Evolutionary conservation across 208 protist species (phyloP).

Genomic region (Leptomonas pyrrhocoris): DNA sequence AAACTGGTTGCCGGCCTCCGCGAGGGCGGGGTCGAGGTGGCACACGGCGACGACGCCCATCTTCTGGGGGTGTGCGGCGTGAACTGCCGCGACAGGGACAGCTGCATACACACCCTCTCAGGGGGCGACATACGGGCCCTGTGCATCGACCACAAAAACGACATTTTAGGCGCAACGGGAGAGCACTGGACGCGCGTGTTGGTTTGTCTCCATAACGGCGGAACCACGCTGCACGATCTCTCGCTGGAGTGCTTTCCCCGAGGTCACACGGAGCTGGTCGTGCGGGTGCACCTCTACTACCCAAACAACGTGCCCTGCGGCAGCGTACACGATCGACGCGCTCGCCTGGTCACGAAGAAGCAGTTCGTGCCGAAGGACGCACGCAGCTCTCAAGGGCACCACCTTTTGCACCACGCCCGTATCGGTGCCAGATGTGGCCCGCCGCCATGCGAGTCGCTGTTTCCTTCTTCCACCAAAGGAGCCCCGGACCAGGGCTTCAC

Average conservation of each 20-base stretch:
- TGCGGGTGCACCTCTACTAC: slow-evolving; percentile 25
- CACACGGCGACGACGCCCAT: slow-evolving; percentile 1
- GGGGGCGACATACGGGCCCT: neutral
- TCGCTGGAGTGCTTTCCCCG: slow-evolving; percentile 28
- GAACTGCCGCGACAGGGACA: slow-evolving; percentile 8
- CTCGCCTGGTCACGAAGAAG: slow-evolving; percentile 24
- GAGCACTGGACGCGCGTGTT: slow-evolving; percentile 11
- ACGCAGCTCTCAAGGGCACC: slow-evolving; percentile 11
- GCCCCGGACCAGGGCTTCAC: slow-evolving; percentile 1
- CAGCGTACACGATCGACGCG: slow-evolving; percentile 18
- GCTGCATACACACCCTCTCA: slow-evolving; percentile 7
- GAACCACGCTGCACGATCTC: slow-evolving; percentile 27
- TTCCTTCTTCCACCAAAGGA: slow-evolving; percentile 17
- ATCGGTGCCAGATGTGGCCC: neutral
- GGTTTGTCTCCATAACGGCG: slow-evolving; percentile 13
- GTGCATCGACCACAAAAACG: too few species aligned
- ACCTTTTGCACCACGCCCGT: slow-evolving; percentile 10
- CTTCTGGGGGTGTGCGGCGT: slow-evolving; percentile 10
- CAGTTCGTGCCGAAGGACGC: slow-evolving; percentile 16
- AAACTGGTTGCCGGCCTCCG: slow-evolving; percentile 9
- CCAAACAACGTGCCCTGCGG: slow-evolving; percentile 12
- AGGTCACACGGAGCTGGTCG: slow-evolving; percentile 11
- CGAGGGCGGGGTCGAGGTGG: slow-evolving; percentile 7
- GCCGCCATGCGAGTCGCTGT: slow-evolving; percentile 5
- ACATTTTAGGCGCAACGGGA: slow-evolving; percentile 19